phyloP scores from a whole-genome alignment of 2,329 filamentous ascomycete genomes.

The Teratosphaeria epicoccoides region DNA sequence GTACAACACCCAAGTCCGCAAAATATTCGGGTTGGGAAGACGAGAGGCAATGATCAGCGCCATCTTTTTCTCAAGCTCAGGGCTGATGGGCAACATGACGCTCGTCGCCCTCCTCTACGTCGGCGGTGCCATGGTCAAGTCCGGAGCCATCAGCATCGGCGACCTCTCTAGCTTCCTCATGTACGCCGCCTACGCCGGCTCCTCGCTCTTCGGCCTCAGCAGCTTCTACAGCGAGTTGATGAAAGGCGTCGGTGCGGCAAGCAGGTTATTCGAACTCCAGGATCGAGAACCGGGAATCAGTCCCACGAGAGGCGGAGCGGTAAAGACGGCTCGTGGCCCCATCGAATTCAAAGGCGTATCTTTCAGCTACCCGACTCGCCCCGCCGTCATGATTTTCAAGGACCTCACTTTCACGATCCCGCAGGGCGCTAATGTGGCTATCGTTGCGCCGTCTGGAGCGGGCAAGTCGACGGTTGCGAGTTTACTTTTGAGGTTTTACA shows the following conservation, averaged over 20 bases:
- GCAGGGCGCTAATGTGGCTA: slow-evolving; percentile 86
- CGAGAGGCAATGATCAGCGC: slow-evolving; percentile 80
- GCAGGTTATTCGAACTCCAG: slow-evolving; percentile 87
- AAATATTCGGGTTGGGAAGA: slow-evolving; percentile 81
- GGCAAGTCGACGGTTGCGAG: slow-evolving; percentile 94
- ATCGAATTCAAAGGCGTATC: slow-evolving; percentile 79
- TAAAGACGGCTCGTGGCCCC: slow-evolving; percentile 72
- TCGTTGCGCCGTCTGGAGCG: slow-evolving; percentile 90
- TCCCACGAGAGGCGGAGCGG: slow-evolving; percentile 70
- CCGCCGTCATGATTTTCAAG: slow-evolving; percentile 84
- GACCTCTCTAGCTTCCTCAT: slow-evolving; percentile 95
- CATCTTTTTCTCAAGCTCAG: slow-evolving; percentile 77
- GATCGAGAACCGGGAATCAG: slow-evolving; percentile 78
- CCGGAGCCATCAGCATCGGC: slow-evolving; percentile 75
- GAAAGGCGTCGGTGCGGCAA: slow-evolving; percentile 98
- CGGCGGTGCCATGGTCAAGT: slow-evolving; percentile 80
- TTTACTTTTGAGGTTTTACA: slow-evolving; percentile 85
- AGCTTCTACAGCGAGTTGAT: slow-evolving; percentile 97
- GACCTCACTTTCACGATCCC: slow-evolving; percentile 83
- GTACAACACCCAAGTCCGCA: slow-evolving; percentile 85
- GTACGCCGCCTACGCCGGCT: slow-evolving; percentile 83
- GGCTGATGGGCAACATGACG: slow-evolving; percentile 92
- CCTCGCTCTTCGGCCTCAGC: slow-evolving; percentile 84
- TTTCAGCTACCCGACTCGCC: slow-evolving; percentile 89
- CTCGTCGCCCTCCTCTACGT: slow-evolving; percentile 83